These are phyloP conservation scores for Parmales sp. DNA, from an alignment of 108 stramenopile species.

Conservation along the genomic window DNA sequence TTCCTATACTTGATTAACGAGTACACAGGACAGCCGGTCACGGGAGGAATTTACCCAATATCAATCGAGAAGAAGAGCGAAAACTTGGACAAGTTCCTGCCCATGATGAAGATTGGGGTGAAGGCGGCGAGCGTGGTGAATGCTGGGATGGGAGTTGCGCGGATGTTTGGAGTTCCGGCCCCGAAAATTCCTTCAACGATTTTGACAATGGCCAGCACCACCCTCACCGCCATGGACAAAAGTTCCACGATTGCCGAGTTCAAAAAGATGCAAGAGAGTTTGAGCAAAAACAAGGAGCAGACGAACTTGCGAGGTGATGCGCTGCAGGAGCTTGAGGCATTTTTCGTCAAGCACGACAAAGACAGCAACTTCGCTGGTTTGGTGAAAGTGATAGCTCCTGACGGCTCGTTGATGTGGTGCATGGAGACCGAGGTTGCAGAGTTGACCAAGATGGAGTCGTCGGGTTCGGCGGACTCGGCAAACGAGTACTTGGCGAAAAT, in stretches of 20 bases:
- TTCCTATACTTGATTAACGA: not conserved
- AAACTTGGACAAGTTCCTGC: not conserved
- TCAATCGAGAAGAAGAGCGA: not conserved
- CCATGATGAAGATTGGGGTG: conserved; percentile 3
- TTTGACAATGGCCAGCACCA: not conserved
- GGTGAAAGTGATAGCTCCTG: not conserved
- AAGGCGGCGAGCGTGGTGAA: not conserved
- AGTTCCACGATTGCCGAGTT: not conserved
- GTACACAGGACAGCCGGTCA: not conserved
- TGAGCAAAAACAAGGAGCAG: not conserved
- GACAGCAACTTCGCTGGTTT: not conserved
- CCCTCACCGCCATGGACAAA: not conserved
- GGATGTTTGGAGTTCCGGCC: not conserved
- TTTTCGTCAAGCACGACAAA: not conserved
- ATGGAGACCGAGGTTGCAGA: not conserved
- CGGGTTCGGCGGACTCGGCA: too few species aligned
- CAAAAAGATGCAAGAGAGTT: not conserved
- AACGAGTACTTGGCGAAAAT: too few species aligned
- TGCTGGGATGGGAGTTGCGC: not conserved
- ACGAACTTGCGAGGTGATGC: not conserved
- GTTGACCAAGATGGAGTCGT: not conserved
- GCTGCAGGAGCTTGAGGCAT: not conserved
- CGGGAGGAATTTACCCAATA: not conserved
- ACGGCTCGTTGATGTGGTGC: not conserved
- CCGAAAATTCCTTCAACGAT: not conserved